Conservation (phyloP, 2,329 filamentous ascomycete species). For the Aspergillus spinulosporus region DNA sequence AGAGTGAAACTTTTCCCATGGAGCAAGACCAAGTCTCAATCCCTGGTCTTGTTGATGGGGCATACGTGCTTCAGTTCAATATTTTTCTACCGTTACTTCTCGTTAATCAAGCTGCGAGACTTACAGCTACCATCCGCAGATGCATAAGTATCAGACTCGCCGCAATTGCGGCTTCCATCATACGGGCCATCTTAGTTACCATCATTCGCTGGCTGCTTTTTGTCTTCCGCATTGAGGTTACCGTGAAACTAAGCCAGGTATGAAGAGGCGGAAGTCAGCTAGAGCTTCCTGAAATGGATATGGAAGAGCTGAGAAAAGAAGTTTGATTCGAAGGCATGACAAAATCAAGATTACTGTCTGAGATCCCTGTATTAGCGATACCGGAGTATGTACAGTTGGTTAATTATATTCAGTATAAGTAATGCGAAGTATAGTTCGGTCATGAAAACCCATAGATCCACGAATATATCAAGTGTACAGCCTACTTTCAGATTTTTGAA, state of each 20-base stretch:
- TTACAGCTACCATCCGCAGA: not conserved
- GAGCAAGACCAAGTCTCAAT: not conserved
- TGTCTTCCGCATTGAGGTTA: not conserved
- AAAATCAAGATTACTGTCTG: not conserved
- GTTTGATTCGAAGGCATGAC: no score
- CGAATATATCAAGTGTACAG: not conserved
- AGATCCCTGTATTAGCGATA: not conserved
- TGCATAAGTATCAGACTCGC: not conserved
- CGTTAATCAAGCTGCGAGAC: not conserved
- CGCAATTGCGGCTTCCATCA: not conserved
- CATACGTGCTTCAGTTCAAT: slow-evolving; percentile 8
- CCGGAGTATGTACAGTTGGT: not conserved
- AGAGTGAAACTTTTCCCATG: not conserved
- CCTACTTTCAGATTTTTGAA: not conserved
- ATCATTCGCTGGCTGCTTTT: not conserved
- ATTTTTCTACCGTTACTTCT: slow-evolving; percentile 1
- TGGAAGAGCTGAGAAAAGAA: not conserved
- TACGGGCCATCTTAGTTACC: not conserved
- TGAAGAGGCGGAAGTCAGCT: not conserved
- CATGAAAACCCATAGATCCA: not conserved
- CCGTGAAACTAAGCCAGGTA: not conserved
- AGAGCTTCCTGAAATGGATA: not conserved
- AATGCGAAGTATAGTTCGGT: not conserved
- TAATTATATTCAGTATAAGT: not conserved
- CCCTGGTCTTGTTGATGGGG: not conserved